These are phyloP conservation scores for Oehlia diaphana DNA, from an alignment of 192 early-diverging fungal species.

Conservation along the genomic window DNA sequence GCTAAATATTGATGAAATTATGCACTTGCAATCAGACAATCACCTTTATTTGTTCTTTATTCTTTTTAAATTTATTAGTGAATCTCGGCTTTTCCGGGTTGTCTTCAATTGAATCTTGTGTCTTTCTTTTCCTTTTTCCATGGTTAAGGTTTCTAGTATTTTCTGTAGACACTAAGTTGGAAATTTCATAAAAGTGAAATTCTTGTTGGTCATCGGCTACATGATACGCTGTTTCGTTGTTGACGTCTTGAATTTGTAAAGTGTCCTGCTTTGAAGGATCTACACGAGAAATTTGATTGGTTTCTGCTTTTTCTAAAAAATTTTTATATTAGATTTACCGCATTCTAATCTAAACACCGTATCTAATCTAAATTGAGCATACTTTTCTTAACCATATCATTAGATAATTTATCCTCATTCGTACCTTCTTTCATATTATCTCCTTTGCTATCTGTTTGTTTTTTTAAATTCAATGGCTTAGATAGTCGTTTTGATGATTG, in stretches of 20 bases:
- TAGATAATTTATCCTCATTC: background rate
- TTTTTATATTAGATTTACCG: too few species aligned
- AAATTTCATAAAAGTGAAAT: background rate
- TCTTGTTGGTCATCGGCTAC: background rate
- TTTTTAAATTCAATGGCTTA: conserved; percentile 1
- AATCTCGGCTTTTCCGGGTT: background rate
- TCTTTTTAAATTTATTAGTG: background rate
- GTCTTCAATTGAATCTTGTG: background rate
- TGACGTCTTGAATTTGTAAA: background rate
- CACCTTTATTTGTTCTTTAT: background rate
- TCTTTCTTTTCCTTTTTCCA: background rate
- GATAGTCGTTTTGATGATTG: background rate
- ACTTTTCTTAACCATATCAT: background rate
- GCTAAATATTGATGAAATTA: background rate
- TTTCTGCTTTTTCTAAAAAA: background rate
- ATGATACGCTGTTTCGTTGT: background rate
- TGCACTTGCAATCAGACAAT: background rate
- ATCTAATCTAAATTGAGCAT: background rate
- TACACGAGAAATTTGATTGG: background rate
- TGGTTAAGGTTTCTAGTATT: background rate
- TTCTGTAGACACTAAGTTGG: background rate
- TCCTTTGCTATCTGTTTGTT: background rate
- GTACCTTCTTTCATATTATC: background rate
- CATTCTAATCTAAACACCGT: too few species aligned
- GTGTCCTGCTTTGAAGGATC: background rate